Base-by-base conservation (phyloP, 257 asterid genomes). In the Craterostigma plantagineum region DNA sequence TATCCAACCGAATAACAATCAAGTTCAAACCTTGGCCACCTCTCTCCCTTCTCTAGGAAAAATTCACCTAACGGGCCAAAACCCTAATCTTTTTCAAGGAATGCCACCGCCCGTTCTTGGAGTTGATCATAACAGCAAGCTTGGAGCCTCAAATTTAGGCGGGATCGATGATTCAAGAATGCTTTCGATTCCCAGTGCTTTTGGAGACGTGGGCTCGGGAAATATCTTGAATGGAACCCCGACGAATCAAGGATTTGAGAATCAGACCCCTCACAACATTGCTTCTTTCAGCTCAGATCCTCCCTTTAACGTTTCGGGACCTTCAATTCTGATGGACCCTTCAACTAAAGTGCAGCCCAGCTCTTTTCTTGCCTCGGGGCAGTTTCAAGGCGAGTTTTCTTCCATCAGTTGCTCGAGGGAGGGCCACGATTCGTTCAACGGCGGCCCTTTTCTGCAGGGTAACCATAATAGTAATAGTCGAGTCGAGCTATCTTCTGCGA, bases 241-340 rank as follows among this genome's bases (percentile, higher is more conserved):
- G 1, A 56, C 33, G 55, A 68, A 55, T 55, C 42, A 64, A 47
- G 86, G 75, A 51, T 67, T 71, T 46, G 64, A 64, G 17, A 58
- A 66, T 48, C 77, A 63, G 3, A 50, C 71, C 38, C 53, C 72
- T 39, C 65, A 53, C 33, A 63, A 46, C 35, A 53, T 58, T 63
- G 60, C 63, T 55, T 40, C 76, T 8, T 73, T 85, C 35, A 62
- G 52, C 52, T 14, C 77, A 3, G 94, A 66, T 38, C 38, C 72
- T 5, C 65, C 70, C 48, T 52, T 40, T 14, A 61, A 63, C 46
- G 45, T 10, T 16, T 47, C 55, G 36, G 58, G 64, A 14, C 51
- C 91, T 33, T 45, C 80, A 16, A 67, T 62, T 52, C 49, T 77
- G 43, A 51, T 62, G 50, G 90, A 77, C 60, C 77, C 65, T 45